phyloP scores from a whole-genome alignment of 1,284 basidiomycete genomes.

The Coriolopsis trogii region DNA sequence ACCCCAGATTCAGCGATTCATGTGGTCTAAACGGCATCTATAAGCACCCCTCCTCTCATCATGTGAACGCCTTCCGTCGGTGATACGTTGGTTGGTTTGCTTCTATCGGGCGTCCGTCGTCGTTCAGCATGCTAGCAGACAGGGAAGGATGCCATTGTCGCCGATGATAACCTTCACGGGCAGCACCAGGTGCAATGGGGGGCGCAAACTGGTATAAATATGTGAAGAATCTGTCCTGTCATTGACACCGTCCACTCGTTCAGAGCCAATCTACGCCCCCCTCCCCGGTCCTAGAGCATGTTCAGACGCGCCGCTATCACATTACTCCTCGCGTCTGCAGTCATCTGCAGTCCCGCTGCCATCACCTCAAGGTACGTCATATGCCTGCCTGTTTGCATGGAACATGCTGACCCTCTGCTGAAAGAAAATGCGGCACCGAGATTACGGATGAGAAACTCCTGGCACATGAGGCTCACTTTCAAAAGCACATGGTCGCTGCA shows the following conservation, averaged over 20 bases:
- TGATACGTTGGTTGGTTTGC: conserved; percentile 3
- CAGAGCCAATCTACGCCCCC: too few species aligned
- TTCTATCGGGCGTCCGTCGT: not conserved
- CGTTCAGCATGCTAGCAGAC: not conserved
- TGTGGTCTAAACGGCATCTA: not conserved
- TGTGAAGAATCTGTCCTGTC: too few species aligned
- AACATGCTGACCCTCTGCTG: not conserved
- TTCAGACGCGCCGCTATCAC: not conserved
- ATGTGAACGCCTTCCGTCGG: conserved; percentile 9
- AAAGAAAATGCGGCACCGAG: conserved; percentile 40
- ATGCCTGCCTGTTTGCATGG: not conserved
- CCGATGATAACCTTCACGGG: too few species aligned
- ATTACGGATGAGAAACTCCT: conserved; percentile 40
- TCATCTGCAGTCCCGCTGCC: not conserved
- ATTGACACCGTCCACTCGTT: too few species aligned
- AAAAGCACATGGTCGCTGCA: conserved; percentile 41
- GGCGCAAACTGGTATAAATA: too few species aligned
- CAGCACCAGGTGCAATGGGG: too few species aligned
- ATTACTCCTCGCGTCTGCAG: not conserved
- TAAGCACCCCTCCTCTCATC: not conserved
- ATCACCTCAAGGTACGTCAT: not conserved
- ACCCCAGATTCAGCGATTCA: not conserved
- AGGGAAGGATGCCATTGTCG: too few species aligned
- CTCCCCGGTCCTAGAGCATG: not conserved
- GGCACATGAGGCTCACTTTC: conserved; percentile 46